Evolutionary conservation across 108 stramenopile genomes (phyloP).

Genomic region (Licmophora abbreviata): DNA sequence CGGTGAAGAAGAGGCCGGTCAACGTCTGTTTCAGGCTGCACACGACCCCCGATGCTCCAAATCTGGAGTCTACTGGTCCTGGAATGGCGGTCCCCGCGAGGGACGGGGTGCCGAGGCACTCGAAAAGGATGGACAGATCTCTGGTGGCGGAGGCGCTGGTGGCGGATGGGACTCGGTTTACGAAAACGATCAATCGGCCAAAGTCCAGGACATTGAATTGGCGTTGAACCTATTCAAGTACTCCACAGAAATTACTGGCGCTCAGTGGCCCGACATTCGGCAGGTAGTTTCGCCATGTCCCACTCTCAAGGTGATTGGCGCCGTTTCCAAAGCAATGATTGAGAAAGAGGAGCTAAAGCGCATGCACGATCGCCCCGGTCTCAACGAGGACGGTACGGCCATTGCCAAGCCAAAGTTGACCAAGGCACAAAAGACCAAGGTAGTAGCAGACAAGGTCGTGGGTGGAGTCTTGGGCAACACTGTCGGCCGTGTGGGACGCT

Average conservation of each 20-base stretch:
- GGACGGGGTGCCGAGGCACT: slow-evolving; percentile 81
- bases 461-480: slow-evolving; percentile 50
- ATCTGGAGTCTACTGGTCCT: slow-evolving; percentile 91
- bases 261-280: slow-evolving; percentile 69
- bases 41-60: slow-evolving; percentile 82
- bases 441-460: slow-evolving; percentile 59
- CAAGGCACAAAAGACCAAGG: slow-evolving; percentile 45
- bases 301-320: slow-evolving; percentile 81
- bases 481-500: slow-evolving; percentile 57
- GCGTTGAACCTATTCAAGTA: slow-evolving; percentile 56
- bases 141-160: slow-evolving; percentile 80
- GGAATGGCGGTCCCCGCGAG: slow-evolving; percentile 94
- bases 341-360: slow-evolving; percentile 80
- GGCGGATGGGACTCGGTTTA: slow-evolving; percentile 84
- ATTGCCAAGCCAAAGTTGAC: slow-evolving; percentile 16
- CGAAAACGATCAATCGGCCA: slow-evolving; percentile 85
- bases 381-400: slow-evolving; percentile 36
- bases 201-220: slow-evolving; percentile 72
- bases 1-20: slow-evolving; percentile 81
- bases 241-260: slow-evolving; percentile 71
- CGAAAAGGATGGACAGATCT: slow-evolving; percentile 80
- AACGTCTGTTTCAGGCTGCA: slow-evolving; percentile 77
- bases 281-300: slow-evolving; percentile 75
- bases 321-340: slow-evolving; percentile 63
- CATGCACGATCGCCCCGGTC: slow-evolving; percentile 74